Evolutionary conservation across 257 asterid species (phyloP), one percentile per base, ranked within the genome.

Genomic region (Verbascum thapsus): DNA sequence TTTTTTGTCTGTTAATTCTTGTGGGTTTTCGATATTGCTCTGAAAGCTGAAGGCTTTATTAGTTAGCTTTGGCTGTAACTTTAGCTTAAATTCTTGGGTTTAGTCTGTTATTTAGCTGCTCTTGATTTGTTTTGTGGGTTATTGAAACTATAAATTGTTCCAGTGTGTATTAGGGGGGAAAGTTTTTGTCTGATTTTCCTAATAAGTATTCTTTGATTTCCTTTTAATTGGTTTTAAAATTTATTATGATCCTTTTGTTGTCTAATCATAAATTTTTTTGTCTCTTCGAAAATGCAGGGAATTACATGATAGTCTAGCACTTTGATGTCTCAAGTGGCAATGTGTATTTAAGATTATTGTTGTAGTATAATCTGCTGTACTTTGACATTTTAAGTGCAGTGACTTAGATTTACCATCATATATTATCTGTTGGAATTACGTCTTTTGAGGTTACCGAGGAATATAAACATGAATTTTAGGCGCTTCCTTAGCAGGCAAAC

Each of bases 401-500:
- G 48, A 13, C 45, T 67, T 15, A n/a, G n/a, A n/a, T n/a, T n/a
- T n/a, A n/a, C n/a, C n/a, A n/a, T n/a, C n/a, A n/a, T n/a, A n/a
- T n/a, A n/a, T n/a, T n/a, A n/a, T n/a, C n/a, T n/a, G n/a, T n/a
- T n/a, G n/a, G n/a, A n/a, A 18, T 40, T 64, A 17, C 52, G 4
- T 22, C 3, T 38, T 4, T 40, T n/a, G 42, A 53, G 43, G 34
- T 44, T 26, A 47, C 22, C 3, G 47, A 23, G 67, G 49, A 63
- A 61, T 18, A 18, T 20, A 58, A 54, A 56, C 43, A 85, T 86
- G 95, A 81, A 66, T 76, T 56, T 80, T 62, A 77, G 79, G 72
- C 79, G 53, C 43, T 68, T 90, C 61, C 23, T 88, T 13, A 68
- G 73, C 58, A 75, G 79, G 55, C 60, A 45, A 18, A 40, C 82